A percentile compares a stretch with the other conserved stretches of the same genome.
phyloP scores from a whole-genome alignment of 768 basidiomycete genomes.

The Mycena venus region DNA sequence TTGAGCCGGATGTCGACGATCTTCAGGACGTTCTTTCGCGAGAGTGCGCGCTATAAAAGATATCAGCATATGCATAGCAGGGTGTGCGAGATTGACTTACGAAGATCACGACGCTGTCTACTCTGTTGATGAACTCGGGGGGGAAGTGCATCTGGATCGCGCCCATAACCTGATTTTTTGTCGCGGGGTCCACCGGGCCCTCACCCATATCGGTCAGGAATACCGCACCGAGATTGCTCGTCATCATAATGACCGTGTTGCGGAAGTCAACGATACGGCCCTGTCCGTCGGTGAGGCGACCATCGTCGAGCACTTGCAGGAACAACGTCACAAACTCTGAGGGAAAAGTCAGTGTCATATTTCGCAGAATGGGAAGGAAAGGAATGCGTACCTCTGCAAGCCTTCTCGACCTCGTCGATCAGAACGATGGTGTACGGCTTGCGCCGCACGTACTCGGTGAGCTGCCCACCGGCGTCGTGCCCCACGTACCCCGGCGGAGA shows the following conservation, averaged over 20 bases:
- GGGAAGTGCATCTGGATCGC: constrained; percentile 90
- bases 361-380: background rate
- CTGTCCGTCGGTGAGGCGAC: constrained; percentile 92
- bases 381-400: constrained; percentile 60
- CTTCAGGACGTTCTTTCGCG: constrained; percentile 78
- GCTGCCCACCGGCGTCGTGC: constrained; percentile 89
- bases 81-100: constrained; percentile 53
- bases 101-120: constrained; percentile 90
- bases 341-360: background rate
- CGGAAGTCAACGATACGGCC: constrained; percentile 85
- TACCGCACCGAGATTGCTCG: constrained; percentile 89
- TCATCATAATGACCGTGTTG: constrained; percentile 94
- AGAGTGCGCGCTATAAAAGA: constrained; percentile 77
- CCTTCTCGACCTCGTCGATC: constrained; percentile 94
- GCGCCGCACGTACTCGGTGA: constrained; percentile 93
- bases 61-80: background rate
- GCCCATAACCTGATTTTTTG: constrained; percentile 78
- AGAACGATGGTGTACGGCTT: constrained; percentile 91
- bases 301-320: constrained; percentile 91
- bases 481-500: constrained; percentile 92
- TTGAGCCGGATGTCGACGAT: constrained; percentile 92
- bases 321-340: constrained; percentile 64
- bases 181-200: constrained; percentile 73
- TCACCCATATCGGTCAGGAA: constrained; percentile 83
- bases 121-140: constrained; percentile 92